Percentiles rank a stretch among this genome's conserved stretches.
Evolutionary conservation across 208 protist species (phyloP).

Genomic region (Vickermania spadyakhi): DNA sequence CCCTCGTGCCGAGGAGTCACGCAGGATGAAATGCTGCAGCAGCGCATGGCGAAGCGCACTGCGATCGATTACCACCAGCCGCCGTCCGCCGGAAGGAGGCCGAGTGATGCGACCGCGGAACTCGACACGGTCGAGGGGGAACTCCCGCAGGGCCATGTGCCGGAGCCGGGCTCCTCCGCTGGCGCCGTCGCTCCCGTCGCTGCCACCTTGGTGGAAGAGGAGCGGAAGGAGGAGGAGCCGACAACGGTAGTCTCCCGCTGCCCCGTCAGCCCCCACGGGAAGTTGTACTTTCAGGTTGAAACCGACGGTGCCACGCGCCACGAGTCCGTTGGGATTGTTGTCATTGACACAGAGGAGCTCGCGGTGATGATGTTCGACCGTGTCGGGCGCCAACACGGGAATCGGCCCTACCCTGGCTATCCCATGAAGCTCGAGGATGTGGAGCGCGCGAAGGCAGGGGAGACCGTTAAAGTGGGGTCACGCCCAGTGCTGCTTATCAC

Average conservation of each 20-base stretch:
- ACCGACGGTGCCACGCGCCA: slow-evolving; percentile 76
- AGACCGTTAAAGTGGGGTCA: slow-evolving; percentile 50
- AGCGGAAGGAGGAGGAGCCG: slow-evolving; percentile 6
- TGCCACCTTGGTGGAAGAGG: slow-evolving; percentile 3
- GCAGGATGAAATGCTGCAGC: slow-evolving; percentile 19
- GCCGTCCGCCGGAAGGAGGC: slow-evolving; percentile 9
- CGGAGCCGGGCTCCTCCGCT: neutral
- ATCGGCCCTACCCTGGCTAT: slow-evolving; percentile 79
- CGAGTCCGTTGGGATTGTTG: slow-evolving; percentile 74
- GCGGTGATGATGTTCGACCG: slow-evolving; percentile 87
- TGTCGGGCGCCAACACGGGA: slow-evolving; percentile 71
- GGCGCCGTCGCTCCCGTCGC: neutral
- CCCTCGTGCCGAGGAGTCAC: slow-evolving; percentile 3
- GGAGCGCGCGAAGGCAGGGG: slow-evolving; percentile 42
- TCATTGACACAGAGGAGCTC: slow-evolving; percentile 54
- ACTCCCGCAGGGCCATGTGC: neutral
- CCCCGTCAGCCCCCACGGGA: slow-evolving; percentile 67
- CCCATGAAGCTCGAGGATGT: slow-evolving; percentile 60
- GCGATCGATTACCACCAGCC: slow-evolving; percentile 75
- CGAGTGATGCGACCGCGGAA: neutral
- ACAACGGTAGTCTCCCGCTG: slow-evolving; percentile 40
- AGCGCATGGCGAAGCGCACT: slow-evolving; percentile 36
- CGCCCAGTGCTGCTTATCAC: slow-evolving; percentile 72
- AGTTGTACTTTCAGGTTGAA: slow-evolving; percentile 83
- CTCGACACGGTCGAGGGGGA: neutral